A percentile compares a stretch with the other conserved stretches of the same genome.
phyloP scores from a whole-genome alignment of 345 rosid genomes.

The Hirschfeldia incana region DNA sequence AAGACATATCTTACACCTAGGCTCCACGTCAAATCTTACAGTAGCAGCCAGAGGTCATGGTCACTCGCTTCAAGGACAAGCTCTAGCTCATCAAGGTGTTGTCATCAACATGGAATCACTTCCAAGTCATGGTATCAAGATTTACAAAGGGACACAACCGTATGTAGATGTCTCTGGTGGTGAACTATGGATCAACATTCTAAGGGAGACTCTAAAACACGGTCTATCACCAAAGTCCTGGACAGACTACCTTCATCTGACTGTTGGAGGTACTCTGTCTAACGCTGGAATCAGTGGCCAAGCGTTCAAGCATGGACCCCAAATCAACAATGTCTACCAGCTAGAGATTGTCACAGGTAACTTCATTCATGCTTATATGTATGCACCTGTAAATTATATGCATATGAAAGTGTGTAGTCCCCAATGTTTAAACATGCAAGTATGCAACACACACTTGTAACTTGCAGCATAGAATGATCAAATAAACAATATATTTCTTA shows the following conservation, averaged over 20 bases:
- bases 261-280: constrained; percentile 89
- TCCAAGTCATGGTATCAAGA: constrained; percentile 41
- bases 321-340: constrained; percentile 76
- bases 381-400: not conserved
- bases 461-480: not conserved
- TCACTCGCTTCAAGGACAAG: constrained; percentile 94
- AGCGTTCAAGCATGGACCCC: constrained; percentile 89
- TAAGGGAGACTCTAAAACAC: constrained; percentile 69
- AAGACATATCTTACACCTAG: constrained; percentile 54
- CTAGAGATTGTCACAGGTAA: constrained; percentile 91
- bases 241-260: constrained; percentile 97
- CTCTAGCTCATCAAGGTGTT: constrained; percentile 78
- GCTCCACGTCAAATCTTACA: constrained; percentile 59
- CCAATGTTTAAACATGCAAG: not conserved
- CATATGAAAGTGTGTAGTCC: constrained; percentile 12
- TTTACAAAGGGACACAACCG: constrained; percentile 50
- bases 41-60: constrained; percentile 96
- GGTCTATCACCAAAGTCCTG: constrained; percentile 92
- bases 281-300: constrained; percentile 97
- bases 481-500: not conserved
- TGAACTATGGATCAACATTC: constrained; percentile 83
- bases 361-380: constrained; percentile 11
- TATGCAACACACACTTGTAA: constrained; percentile 21
- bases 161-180: constrained; percentile 93
- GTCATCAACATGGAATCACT: constrained; percentile 88